A percentile compares a stretch with the other conserved stretches of the same genome.
phyloP scores from a whole-genome alignment of 1,284 basidiomycete genomes.

The Neotropicomus parvogracilis region DNA sequence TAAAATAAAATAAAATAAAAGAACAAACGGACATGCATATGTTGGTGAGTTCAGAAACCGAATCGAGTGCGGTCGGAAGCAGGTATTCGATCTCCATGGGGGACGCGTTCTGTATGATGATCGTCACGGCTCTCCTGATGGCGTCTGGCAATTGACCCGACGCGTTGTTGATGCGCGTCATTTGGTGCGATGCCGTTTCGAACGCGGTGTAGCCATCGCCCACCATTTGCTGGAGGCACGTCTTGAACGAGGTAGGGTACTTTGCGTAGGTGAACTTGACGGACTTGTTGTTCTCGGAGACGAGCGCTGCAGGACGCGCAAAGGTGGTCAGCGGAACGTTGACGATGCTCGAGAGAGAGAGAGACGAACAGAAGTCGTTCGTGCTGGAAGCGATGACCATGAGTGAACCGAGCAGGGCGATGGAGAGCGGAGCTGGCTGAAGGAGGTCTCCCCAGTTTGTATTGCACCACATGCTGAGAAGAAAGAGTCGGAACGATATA shows the following conservation, averaged over 20 bases:
- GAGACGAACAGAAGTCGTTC: constrained; percentile 16
- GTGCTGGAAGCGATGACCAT: constrained; percentile 25
- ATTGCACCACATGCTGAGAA: constrained; percentile 18
- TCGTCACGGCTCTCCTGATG: constrained; percentile 15
- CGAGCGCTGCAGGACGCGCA: constrained; percentile 9
- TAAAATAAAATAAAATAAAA: too few relatives aligned
- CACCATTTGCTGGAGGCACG: constrained; percentile 22
- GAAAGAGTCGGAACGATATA: neutral
- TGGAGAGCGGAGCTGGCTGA: constrained; percentile 21
- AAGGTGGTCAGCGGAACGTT: neutral
- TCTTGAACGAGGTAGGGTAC: constrained; percentile 21
- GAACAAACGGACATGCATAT: constrained; percentile 19
- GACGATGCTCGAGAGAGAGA: neutral
- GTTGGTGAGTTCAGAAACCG: constrained; percentile 16
- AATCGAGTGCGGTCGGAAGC: constrained; percentile 16
- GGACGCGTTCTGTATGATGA: constrained; percentile 14
- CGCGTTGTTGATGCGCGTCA: constrained; percentile 21
- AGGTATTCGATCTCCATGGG: constrained; percentile 14
- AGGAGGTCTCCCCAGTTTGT: constrained; percentile 22
- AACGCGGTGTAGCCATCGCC: constrained; percentile 21
- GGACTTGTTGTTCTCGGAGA: constrained; percentile 8
- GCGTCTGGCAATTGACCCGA: constrained; percentile 17
- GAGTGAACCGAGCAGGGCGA: constrained; percentile 20
- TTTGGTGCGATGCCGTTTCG: constrained; percentile 19
- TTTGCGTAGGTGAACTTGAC: constrained; percentile 13